Conservation (phyloP, 2,329 filamentous ascomycete genomes). For the Verticillium isaacii region DNA sequence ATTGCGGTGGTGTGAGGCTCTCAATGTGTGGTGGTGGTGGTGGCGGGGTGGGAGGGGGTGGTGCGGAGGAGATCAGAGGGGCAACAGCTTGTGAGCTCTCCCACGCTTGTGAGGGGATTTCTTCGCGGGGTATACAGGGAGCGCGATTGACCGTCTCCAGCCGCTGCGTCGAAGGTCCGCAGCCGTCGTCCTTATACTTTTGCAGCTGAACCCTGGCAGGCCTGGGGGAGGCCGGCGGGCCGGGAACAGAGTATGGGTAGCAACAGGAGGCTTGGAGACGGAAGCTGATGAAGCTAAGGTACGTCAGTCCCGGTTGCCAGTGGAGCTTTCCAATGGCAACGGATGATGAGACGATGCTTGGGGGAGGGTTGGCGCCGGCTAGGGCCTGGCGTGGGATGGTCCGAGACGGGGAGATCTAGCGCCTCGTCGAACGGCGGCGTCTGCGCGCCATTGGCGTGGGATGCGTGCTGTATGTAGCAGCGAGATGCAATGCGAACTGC, state of each 20-base stretch:
- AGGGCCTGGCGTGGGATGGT: background rate
- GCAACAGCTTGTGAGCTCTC: background rate
- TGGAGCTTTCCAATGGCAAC: background rate
- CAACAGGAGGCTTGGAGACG: background rate
- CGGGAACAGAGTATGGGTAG: background rate
- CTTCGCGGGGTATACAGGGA: background rate
- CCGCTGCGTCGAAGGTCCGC: background rate
- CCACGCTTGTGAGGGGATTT: background rate
- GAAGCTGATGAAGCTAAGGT: background rate
- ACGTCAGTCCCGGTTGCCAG: background rate
- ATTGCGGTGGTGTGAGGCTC: constrained; percentile 24
- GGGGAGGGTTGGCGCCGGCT: background rate
- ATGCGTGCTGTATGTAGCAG: background rate
- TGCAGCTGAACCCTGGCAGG: background rate
- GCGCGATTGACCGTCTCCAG: background rate
- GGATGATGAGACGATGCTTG: background rate
- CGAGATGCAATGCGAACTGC: background rate
- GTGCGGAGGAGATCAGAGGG: background rate
- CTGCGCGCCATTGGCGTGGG: background rate
- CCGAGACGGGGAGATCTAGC: too few relatives aligned
- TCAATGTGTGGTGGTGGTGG: constrained; percentile 1
- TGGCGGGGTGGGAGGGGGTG: constrained; percentile 6
- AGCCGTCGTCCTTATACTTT: background rate
- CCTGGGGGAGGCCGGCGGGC: background rate
- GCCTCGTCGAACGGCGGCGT: background rate